Percentiles rank a stretch among this genome's conserved stretches.
These are phyloP conservation scores for Lecanicillium sp. DNA, from an alignment of 2,329 filamentous ascomycete species.

Conservation along the genomic window DNA sequence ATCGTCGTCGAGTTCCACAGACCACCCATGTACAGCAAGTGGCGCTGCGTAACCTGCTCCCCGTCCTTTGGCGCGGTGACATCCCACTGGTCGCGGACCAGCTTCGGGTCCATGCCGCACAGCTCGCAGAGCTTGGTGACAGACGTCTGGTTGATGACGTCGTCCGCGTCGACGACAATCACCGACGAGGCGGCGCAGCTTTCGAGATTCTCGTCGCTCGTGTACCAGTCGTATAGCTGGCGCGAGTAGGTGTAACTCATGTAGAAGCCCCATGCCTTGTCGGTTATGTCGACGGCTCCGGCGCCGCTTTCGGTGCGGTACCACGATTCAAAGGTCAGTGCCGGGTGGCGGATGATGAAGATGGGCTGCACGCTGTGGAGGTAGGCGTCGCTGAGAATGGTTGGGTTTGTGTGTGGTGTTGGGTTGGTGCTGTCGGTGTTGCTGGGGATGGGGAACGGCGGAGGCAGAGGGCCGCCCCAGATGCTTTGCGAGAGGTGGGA, in stretches of 20 bases:
- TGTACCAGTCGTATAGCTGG: slow-evolving; percentile 7
- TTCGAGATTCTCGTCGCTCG: not conserved
- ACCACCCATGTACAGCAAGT: slow-evolving; percentile 5
- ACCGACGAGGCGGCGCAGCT: not conserved
- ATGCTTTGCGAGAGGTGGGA: slow-evolving; percentile 2
- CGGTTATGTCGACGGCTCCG: slow-evolving; percentile 1
- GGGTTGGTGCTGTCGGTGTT: not conserved
- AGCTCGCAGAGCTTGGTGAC: slow-evolving; percentile 1
- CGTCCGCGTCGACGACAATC: slow-evolving; percentile 7
- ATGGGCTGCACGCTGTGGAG: slow-evolving; percentile 4
- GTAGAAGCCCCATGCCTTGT: not conserved
- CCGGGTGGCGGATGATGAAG: slow-evolving; percentile 8
- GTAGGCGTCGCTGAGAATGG: slow-evolving; percentile 5
- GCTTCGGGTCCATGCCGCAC: slow-evolving; percentile 1
- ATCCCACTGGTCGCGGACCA: slow-evolving; percentile 4
- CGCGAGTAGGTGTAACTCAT: not conserved
- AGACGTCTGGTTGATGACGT: slow-evolving; percentile 4
- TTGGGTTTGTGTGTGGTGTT: slow-evolving; percentile 5
- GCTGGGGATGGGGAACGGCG: not conserved
- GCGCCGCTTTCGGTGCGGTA: slow-evolving; percentile 5
- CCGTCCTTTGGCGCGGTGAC: not conserved
- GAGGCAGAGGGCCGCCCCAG: slow-evolving; percentile 1
- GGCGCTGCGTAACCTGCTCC: slow-evolving; percentile 1
- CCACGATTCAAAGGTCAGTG: slow-evolving; percentile 8
- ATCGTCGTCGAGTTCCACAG: slow-evolving; percentile 5